Base-by-base conservation (phyloP, 164 flowering plant genomes). In the Kingdonia uniflora region DNA sequence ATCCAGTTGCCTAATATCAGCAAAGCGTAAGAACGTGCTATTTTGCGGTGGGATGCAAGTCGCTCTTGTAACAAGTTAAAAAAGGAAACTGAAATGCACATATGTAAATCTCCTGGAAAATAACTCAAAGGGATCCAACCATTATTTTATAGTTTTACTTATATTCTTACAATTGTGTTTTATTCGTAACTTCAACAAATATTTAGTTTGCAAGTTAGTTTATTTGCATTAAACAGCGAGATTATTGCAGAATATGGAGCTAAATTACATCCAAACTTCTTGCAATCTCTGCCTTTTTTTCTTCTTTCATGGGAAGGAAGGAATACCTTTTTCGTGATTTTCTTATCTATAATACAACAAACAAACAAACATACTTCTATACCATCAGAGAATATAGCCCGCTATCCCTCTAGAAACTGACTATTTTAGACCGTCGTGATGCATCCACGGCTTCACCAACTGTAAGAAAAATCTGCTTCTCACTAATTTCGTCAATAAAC, bases 391-490 rank as follows among this genome's bases (percentile, higher is more conserved):
- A 29, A 29, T n/a, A n/a, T 8, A 8, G 35, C 35, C 4, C 4
- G 35, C 35, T 29, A 29, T 3, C 35, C 8, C 8, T 29, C 35
- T 29, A 29, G 4, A 54, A 14, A 50, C 40, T 23, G 21, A 40
- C 59, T 29, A 58, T 56, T 57, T 63, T 70, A 25, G 69, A 41
- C n/a, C 43, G 33, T 47, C 71, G 51, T 53, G 78, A 71, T 14
- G 81, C 74, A 42, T 79, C 72, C 10, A 82, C 73, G 33, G 94
- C 94, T 66, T 87, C 94, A 19, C 51, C 71, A 20, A 82, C 72
- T 5, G 74, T 68, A 39, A 82, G 57, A 60, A 79, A 87, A 58
- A 84, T 40, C 67, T 71, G 53, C 8, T 29, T 29, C 19, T 53
- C 65, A 52, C 84, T 83, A 39, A 80, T 74, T 69, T 66, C 73